Evolutionary conservation across 352 stramenopile genomes (phyloP).

Genomic region (Aphanomyces euteiches): DNA sequence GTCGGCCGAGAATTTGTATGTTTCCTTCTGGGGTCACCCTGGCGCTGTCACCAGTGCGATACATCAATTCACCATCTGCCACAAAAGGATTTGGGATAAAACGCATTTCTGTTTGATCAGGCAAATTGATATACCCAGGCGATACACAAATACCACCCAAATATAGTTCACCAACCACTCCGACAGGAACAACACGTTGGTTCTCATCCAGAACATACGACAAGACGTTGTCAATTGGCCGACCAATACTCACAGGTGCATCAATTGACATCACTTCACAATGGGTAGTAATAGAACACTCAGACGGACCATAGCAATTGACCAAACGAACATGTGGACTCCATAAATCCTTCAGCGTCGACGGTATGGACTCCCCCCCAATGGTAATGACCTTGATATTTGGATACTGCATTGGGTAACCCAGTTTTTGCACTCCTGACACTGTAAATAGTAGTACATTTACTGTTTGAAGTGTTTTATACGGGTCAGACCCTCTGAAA

Average conservation of each 20-base stretch:
- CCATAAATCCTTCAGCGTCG: background rate
- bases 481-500: background rate
- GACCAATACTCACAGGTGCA: background rate
- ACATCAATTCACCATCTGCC: constrained; percentile 67
- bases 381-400: background rate
- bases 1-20: constrained; percentile 77
- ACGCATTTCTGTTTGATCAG: background rate
- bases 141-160: constrained; percentile 5
- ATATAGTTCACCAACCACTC: background rate
- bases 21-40: constrained; percentile 87
- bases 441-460: background rate
- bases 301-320: constrained; percentile 3
- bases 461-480: background rate
- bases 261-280: background rate
- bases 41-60: constrained; percentile 89
- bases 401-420: background rate
- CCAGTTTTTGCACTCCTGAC: background rate
- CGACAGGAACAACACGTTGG: background rate
- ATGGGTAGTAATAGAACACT: constrained; percentile 4
- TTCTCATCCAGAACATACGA: background rate
- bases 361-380: background rate
- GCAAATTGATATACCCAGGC: constrained; percentile 1
- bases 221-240: background rate
- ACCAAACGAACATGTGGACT: background rate
- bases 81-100: constrained; percentile 56